phyloP scores from a whole-genome alignment of 768 basidiomycete genomes.

The Lactarius quietus region DNA sequence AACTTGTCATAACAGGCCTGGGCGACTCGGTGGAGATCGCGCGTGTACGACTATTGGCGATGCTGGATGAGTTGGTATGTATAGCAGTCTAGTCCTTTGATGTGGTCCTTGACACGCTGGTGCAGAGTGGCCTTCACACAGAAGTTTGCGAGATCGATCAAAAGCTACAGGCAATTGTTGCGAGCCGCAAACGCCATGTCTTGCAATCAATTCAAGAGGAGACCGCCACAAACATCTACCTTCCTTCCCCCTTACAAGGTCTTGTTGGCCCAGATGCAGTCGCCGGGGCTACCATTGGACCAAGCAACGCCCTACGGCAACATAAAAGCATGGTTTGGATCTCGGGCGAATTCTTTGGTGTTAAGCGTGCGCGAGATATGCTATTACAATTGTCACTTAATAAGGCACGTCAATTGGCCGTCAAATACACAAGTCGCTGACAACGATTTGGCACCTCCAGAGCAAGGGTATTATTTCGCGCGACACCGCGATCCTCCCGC shows the following conservation, averaged over 20 bases:
- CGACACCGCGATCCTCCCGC: conserved; percentile 90
- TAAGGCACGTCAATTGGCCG: conserved; percentile 54
- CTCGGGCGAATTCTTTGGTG: conserved; percentile 96
- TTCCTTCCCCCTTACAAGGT: conserved; percentile 86
- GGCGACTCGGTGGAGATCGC: conserved; percentile 91
- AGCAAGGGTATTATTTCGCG: conserved; percentile 86
- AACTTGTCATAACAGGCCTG: conserved; percentile 84
- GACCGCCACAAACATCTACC: conserved; percentile 95
- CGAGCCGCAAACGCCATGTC: conserved; percentile 80
- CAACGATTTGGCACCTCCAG: conserved; percentile 39
- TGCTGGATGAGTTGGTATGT: conserved; percentile 92
- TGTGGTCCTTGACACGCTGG: neutral
- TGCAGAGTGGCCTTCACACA: conserved; percentile 83
- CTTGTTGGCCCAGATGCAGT: conserved; percentile 66
- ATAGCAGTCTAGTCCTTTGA: neutral
- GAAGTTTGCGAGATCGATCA: conserved; percentile 93
- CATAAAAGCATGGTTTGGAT: conserved; percentile 87
- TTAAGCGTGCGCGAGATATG: conserved; percentile 94
- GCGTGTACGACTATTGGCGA: conserved; percentile 83
- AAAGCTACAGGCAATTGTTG: conserved; percentile 88
- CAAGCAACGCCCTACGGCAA: conserved; percentile 42
- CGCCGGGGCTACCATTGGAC: conserved; percentile 40
- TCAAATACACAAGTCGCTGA: neutral
- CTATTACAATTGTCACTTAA: conserved; percentile 79
- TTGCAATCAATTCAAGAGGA: conserved; percentile 95